Evolutionary conservation across 129 eudicot genomes (phyloP), one percentile per base, ranked within the genome.

Genomic region (Kitagawia praeruptora): DNA sequence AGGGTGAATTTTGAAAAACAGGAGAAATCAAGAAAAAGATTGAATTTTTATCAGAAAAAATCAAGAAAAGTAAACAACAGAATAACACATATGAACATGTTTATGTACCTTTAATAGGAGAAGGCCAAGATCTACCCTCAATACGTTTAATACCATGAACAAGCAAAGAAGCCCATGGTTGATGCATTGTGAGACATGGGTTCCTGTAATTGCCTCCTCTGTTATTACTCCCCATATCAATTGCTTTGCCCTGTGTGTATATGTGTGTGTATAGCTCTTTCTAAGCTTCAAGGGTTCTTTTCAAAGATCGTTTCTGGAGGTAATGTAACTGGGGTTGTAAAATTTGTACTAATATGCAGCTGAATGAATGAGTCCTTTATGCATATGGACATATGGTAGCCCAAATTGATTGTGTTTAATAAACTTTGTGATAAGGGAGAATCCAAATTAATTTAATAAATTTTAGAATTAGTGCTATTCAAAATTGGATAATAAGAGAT

Each of bases 141-240:
- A 95, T 78, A 66, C 98, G 97, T 80, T 95, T 95, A 58, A 95
- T 92, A 27, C 98, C 98, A 82, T 87, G 81, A 74, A 95, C 91
- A 67, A 95, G 96, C 48, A 95, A 79, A 86, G 98, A 95, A 79
- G 98, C 98, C 98, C 98, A 95, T 44, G 98, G 98, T 83, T 95
- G 98, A 86, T 95, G 98, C 98, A 95, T 89, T 15, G 98, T 95
- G 2, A 95, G 84, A 84, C 98, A 95, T 77, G 98, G 97, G 82
- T 95, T 90, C 81, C 85, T 88, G 85, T 89, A 91, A 64, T 88
- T 92, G 15, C 85, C 86, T 81, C 61, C 90, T 71, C 86, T 83
- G 49, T 87, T 84, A 61, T 87, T 81, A 61, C 91, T 88, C 28
- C 83, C 88, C 75, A 70, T 70, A 66, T 66, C 18, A 58, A 21